These are phyloP conservation scores for Leptomonas seymouri DNA, from an alignment of 208 protist genomes.

Conservation along the genomic window DNA sequence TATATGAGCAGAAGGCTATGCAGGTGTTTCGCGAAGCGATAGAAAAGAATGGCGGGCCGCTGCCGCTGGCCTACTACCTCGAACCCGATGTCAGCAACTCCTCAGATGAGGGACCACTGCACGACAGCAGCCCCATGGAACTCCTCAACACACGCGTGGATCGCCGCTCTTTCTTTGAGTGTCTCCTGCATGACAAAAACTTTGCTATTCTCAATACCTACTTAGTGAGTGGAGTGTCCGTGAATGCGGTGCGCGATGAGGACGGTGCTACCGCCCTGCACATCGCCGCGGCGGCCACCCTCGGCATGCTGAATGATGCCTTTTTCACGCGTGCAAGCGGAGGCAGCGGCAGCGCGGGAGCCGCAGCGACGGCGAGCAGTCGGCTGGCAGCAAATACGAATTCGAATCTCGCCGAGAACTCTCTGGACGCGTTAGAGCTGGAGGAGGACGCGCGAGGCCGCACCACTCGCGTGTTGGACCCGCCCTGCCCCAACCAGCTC, in stretches of 20 bases:
- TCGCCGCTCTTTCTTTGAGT: constrained; percentile 58
- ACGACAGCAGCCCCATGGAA: constrained; percentile 10
- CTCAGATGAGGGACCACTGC: constrained; percentile 8
- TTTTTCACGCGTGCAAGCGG: background rate
- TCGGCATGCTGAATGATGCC: constrained; percentile 8
- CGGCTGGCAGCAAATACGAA: too few relatives aligned
- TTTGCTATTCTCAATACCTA: constrained; percentile 55
- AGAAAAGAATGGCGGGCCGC: constrained; percentile 35
- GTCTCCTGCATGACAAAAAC: constrained; percentile 38
- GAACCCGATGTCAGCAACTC: constrained; percentile 17
- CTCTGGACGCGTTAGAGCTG: constrained; percentile 1
- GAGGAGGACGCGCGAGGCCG: constrained; percentile 12
- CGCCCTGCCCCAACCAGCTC: constrained; percentile 44
- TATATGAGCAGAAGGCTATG: too few relatives aligned
- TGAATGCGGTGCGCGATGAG: constrained; percentile 42
- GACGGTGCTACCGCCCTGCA: constrained; percentile 69
- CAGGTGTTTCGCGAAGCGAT: constrained; percentile 47
- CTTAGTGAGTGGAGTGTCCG: constrained; percentile 55
- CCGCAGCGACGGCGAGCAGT: background rate
- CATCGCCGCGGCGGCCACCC: constrained; percentile 47
- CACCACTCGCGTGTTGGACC: constrained; percentile 17
- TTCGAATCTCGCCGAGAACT: background rate
- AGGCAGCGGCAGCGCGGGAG: background rate
- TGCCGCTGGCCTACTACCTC: constrained; percentile 64
- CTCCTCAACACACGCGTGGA: constrained; percentile 33